Evolutionary conservation across 306 rosid genomes (phyloP), one percentile per base, ranked within the genome.

Genomic region (cucumber (Cucumis sativus)): DNA sequence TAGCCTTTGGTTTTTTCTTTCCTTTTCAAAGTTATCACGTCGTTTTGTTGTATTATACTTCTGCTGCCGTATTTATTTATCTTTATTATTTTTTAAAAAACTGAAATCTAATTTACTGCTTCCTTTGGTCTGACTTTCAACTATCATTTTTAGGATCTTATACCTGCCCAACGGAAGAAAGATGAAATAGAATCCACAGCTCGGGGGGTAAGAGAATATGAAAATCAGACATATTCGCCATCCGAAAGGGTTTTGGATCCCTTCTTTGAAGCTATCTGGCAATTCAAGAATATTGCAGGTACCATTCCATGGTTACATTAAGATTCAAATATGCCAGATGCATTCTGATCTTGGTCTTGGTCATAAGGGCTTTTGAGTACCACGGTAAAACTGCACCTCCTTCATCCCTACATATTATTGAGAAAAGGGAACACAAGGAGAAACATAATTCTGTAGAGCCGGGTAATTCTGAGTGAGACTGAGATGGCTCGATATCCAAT

Each of bases 301-400:
- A 80, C 62, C 57, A 80, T 85, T 45, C 87, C 92, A 23, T 90
- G 97, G 93, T 77, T 90, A 63, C 84, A 91, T 81, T 84, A 88
- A 79, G 93, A 94, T 84, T 87, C 96, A 52, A 78, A 78, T 78
- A 30, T 84, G n/a, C 81, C 87, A 4, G 86, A 84, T 64, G 23
- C 62, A 11, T 75, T 52, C 83, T 10, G 82, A 17, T 9, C 52
- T 71, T 13, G 57, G 41, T 9, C 45, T 67, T 6, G 39, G 67
- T 65, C 84, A 55, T 58, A 83, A 13, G 59, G n/a, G 58, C 73
- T 69, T 78, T 57, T 45, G 40, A 28, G 82, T 30, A 49, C 73
- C 57, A 77, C 66, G 60, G 55, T 82, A 71, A 75, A 85, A 86
- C 76, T 41, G 37, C 79, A 33, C 76, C 79, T 39, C 74, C 79